phyloP scores from a whole-genome alignment of 225 moss, liverwort and hornwort species.

The Pseudoscleropodium purum region DNA sequence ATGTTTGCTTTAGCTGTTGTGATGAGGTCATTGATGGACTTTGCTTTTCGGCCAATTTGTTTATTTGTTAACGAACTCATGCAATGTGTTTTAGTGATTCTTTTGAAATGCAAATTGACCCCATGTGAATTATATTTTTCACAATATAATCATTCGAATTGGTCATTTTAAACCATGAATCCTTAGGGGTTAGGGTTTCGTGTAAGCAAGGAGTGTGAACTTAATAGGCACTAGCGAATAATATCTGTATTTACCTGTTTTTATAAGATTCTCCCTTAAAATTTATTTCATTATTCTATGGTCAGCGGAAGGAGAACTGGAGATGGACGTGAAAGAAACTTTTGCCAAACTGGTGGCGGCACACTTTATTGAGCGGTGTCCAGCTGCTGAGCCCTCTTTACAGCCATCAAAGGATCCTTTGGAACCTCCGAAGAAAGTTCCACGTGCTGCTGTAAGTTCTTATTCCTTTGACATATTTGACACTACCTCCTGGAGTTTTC shows the following conservation, averaged over 20 bases:
- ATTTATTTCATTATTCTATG: not conserved
- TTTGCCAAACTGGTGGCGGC: conserved; percentile 67
- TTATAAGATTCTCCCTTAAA: not conserved
- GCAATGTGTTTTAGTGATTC: not conserved
- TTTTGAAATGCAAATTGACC: not conserved
- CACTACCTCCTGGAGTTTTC: not conserved
- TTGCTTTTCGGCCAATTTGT: not conserved
- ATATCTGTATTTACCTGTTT: not conserved
- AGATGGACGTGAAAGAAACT: conserved; percentile 51
- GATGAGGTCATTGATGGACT: not conserved
- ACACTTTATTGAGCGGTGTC: conserved; percentile 81
- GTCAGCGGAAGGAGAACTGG: conserved; percentile 68
- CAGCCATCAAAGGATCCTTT: conserved; percentile 26
- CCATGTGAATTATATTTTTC: not conserved
- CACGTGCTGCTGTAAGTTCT: conserved; percentile 45
- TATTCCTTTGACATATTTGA: not conserved
- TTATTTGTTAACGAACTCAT: not conserved
- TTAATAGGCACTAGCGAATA: not conserved
- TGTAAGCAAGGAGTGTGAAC: not conserved
- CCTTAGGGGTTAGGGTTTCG: not conserved
- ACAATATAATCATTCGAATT: not conserved
- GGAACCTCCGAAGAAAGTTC: conserved; percentile 71
- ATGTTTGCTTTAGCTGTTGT: not conserved
- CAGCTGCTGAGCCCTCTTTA: conserved; percentile 71
- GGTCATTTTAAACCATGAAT: not conserved